Conservation (phyloP, 257 asterid genomes). For the Solanum pimpinellifolium region DNA sequence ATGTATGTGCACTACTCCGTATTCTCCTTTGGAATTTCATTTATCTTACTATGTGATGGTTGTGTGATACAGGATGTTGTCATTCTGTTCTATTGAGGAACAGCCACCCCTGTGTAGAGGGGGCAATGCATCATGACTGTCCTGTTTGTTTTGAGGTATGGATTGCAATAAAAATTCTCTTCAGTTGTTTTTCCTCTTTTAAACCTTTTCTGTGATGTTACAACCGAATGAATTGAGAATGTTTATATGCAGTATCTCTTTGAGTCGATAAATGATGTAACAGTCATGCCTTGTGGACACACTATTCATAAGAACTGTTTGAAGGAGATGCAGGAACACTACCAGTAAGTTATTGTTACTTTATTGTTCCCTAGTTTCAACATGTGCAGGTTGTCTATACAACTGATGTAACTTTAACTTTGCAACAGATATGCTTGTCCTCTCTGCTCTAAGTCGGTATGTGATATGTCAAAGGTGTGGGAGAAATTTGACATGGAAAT, state of each 20-base stretch:
- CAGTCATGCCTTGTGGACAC: slow-evolving; percentile 76
- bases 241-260: slow-evolving; percentile 47
- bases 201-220: neutral
- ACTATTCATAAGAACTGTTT: slow-evolving; percentile 79
- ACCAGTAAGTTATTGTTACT: slow-evolving; percentile 28
- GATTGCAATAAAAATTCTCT: neutral
- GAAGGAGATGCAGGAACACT: slow-evolving; percentile 78
- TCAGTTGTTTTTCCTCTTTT: neutral
- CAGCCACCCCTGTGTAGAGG: slow-evolving; percentile 73
- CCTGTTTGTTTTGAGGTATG: slow-evolving; percentile 86
- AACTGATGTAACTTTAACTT: neutral
- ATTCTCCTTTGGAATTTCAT: neutral
- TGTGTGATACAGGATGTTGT: slow-evolving; percentile 28
- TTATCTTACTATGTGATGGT: neutral
- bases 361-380: neutral
- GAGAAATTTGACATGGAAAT: slow-evolving; percentile 73
- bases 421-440: slow-evolving; percentile 65
- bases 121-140: slow-evolving; percentile 94
- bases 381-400: neutral
- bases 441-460: slow-evolving; percentile 70
- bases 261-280: slow-evolving; percentile 60
- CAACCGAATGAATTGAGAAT: neutral
- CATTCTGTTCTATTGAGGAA: slow-evolving; percentile 34
- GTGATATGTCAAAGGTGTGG: slow-evolving; percentile 89
- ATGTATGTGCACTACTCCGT: neutral